Evolutionary conservation across 2,329 filamentous ascomycete species (phyloP).

Genomic region (Alternaria alternata): DNA sequence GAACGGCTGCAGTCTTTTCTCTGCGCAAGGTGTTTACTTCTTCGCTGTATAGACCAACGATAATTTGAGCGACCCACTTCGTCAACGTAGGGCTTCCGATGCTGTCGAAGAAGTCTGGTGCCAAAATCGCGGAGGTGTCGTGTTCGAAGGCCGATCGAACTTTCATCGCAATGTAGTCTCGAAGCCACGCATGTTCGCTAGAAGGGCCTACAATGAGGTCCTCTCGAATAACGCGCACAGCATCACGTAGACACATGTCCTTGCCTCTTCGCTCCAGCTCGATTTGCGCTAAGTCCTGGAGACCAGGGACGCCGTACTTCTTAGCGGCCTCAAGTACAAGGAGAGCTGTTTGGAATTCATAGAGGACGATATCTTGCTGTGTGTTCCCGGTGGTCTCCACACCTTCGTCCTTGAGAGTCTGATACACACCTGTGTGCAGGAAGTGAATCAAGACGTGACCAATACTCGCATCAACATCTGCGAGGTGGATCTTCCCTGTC

Average conservation of each 20-base stretch:
- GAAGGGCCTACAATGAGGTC: background rate
- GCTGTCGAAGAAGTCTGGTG: conserved; percentile 5
- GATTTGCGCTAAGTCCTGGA: conserved; percentile 2
- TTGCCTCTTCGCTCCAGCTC: conserved; percentile 7
- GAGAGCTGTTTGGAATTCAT: conserved; percentile 7
- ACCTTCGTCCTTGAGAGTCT: conserved; percentile 27
- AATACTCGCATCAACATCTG: conserved; percentile 25
- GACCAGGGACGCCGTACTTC: conserved; percentile 5
- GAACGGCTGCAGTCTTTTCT: background rate
- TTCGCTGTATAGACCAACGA: conserved; percentile 2
- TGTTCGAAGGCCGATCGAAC: conserved; percentile 7
- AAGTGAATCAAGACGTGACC: conserved; percentile 35
- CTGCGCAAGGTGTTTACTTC: background rate
- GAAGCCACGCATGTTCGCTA: conserved; percentile 1
- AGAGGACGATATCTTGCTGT: background rate
- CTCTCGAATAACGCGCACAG: conserved; percentile 7
- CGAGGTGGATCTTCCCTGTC: conserved; percentile 7
- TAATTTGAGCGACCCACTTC: background rate
- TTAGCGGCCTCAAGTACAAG: conserved; percentile 1
- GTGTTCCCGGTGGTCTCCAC: background rate
- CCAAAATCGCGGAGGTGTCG: background rate
- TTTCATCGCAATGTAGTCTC: background rate
- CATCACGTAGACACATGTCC: conserved; percentile 1
- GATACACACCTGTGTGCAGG: conserved; percentile 38
- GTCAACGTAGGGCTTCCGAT: conserved; percentile 6